Evolutionary conservation across 1,284 basidiomycete species (phyloP), one percentile per base, ranked within the genome.

Genomic region (Boletus sp.): DNA sequence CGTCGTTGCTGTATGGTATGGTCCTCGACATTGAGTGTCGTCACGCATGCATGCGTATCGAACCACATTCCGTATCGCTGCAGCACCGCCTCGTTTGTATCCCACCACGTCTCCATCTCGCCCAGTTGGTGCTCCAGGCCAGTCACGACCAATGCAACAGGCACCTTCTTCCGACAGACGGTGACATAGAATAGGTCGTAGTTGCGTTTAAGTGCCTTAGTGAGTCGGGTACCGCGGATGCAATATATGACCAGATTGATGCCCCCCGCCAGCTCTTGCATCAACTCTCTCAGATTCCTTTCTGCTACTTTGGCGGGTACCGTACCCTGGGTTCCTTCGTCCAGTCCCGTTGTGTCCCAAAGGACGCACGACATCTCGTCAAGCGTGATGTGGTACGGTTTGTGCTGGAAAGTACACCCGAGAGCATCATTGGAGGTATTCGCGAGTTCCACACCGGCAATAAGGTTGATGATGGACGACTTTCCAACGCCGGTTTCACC

Each of bases 201-300:
- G 32, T 59, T 59, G 14, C 34, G 55, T 35, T 44, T 43, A 14
- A 59, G 44, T 4, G 47, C 48, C 17, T 43, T 44, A 2, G 38
- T 55, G 38, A 57, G 29, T 39, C 57, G 42, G 8, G 23, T 23
- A 4, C 54, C 63, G n/a, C 62, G 57, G 27, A 69, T 57, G 50
- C 61, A 64, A 41, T 64, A 69, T 5, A 70, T 55, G 27, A 70
- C 52, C 8, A 70, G 61, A 44, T 48, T 59, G 29, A 69, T 52
- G 2, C 67, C 66, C 8, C 49, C 61, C 0, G 52, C 41, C 14
- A 54, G 27, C 8, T 10, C 13, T 22, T 2, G 29, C 7, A 55
- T 47, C 27, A 54, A 17, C 17, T 3, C 25, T 9, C 3, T 37
- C 29, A 54, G n/a, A 25, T 55, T 43, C 6, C 3, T 29, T 23